Base-by-base conservation (phyloP, 1,139 yeast species). In the Suhomyces choctaworum region DNA sequence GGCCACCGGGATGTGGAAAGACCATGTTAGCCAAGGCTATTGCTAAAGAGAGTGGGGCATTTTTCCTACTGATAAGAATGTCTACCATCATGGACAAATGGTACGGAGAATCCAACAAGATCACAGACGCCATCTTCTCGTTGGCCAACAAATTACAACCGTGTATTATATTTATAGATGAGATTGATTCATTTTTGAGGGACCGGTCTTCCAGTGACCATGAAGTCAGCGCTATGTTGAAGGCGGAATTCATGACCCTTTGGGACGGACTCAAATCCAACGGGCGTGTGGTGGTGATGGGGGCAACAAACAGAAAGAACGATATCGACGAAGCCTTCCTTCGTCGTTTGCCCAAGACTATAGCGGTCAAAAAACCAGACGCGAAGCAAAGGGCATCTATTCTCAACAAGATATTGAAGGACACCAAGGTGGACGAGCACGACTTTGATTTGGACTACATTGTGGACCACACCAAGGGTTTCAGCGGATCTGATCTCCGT, bases 1-100 rank as follows among this genome's bases (percentile, higher is more conserved):
- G 98, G 0, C 97, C 98, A 2, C 97, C 98, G 0, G 97, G 98
- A 0, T 92, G 97, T 60, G 97, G 97, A 40, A 92, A 92, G 61
- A 92, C 97, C 8, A 87, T 92, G 96, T 70, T 92, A 50, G 97
- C 97, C 14, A 90, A 90, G 58, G 97, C 97, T 0, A 74, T 92
- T 31, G 97, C 97, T 1, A 78, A 81, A 38, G 96, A 90, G 58
- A 82, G 95, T 50, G 90, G 90, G 0, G 97, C 98, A 0, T 88
- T 84, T 51, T 92, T 92, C 61, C 75, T 92, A 36, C 89, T 90
- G 56, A 84, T 92, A 37, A 76, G 96, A 59, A 87, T 92, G 95
- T 88, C 96, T 6, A 82, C 94, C 1, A 79, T 92, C 15, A 87
- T 92, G 94, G 97, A 94, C 64, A 92, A 92, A 61, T 92, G 97